These are phyloP conservation scores for Aureobasidium sp. DNA, from an alignment of 2,329 filamentous ascomycete species.

Conservation along the genomic window DNA sequence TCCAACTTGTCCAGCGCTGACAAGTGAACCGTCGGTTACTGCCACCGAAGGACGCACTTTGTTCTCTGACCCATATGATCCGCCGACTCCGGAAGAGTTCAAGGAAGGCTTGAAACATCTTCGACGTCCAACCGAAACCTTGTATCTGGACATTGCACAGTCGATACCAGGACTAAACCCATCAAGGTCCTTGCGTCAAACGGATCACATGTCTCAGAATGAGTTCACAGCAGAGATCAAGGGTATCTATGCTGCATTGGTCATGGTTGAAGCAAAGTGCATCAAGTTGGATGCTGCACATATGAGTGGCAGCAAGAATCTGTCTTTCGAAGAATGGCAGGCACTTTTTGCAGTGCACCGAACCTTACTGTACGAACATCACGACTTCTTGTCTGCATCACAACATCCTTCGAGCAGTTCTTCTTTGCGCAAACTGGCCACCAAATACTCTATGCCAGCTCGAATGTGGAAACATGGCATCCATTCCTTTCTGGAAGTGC, in stretches of 20 bases:
- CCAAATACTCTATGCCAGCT: conserved; percentile 84
- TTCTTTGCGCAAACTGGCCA: conserved; percentile 58
- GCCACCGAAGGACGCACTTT: background rate
- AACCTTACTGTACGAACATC: conserved; percentile 44
- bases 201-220: conserved; percentile 63
- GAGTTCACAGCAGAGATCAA: conserved; percentile 76
- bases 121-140: background rate
- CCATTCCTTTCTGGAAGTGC: conserved; percentile 36
- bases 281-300: conserved; percentile 70
- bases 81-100: background rate
- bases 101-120: background rate
- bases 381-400: conserved; percentile 63
- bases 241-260: conserved; percentile 71
- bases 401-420: conserved; percentile 74
- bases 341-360: conserved; percentile 74
- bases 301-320: conserved; percentile 37
- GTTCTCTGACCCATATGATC: background rate
- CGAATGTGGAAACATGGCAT: conserved; percentile 94
- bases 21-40: background rate
- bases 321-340: conserved; percentile 69
- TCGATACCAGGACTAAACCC: background rate
- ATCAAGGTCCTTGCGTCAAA: background rate
- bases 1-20: background rate
- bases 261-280: conserved; percentile 81
- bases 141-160: background rate